Base-by-base conservation (phyloP, 176 grass and related monocot species). In the Carex pumila region DNA sequence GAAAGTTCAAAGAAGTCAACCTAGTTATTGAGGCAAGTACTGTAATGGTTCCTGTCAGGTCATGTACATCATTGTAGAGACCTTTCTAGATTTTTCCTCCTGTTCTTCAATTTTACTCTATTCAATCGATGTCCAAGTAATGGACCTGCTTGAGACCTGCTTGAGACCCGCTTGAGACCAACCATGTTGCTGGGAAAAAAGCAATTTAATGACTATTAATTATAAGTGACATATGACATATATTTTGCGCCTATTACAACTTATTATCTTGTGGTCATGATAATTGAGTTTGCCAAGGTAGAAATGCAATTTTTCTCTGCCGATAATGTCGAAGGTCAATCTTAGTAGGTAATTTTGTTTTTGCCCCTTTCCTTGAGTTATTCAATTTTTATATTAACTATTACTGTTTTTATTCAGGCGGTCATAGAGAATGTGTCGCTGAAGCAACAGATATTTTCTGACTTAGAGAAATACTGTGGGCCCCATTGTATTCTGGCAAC, bases 381-480 rank as follows among this genome's bases (percentile, higher is more conserved):
- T 85, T 53, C 14, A 12, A n/a, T 10, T 56, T 12, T 79, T 29
- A 71, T 50, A 17, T 78, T 53, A 32, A 57, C 76, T 55, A 47
- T 75, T 52, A 32, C 60, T 65, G 68, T 50, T 86, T 66, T 88
- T 58, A 65, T 70, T 65, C 87, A 95, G 96, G 89, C 93, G 1
- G 96, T 90, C 78, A 91, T 92, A 66, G 96, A 98, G 78, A 94
- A 98, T 81, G 88, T 95, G 59, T 87, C 87, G 6, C 88, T 95
- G 81, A 98, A 98, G 88, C 92, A 95, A 79, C 92, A 95, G 88
- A 92, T 95, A 90, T 95, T 95, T 88, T 13, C 83, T 5, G 96
- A 98, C 54, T 85, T 98, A 18, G 91, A 95, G 89, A 92, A 92
- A 85, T 92, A 88, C 50, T 95, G 96, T 6, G 90, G 91, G 45